Evolutionary conservation across 768 basidiomycete genomes (phyloP), one percentile per base, ranked within the genome.

Genomic region (Pluteus cervinus): DNA sequence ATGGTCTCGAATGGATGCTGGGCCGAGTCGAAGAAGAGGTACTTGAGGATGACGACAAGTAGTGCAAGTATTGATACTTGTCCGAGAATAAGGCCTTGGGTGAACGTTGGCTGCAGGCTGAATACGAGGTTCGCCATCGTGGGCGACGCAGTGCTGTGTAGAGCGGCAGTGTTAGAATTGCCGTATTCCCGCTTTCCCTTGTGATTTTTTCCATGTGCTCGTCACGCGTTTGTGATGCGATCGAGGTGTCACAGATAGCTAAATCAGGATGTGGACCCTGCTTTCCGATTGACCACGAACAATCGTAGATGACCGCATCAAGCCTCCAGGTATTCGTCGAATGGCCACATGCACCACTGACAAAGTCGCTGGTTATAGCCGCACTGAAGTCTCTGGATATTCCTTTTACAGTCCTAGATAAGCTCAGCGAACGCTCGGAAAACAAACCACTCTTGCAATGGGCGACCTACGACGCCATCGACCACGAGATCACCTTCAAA

Each of bases 11-110:
- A 69, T 1, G 72, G 70, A 45, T 72, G 61, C 41, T 73, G 65
- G 18, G 77, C 69, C 5, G 86, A 78, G 49, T 96, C 89, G 45
- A 99, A 81, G 54, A 99, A 96, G 40, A 98, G 80, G 63, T 96
- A 98, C 54, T 88, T 87, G 61, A 99, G 78, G 55, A 99, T 76
- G 44, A 92, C 63, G 32, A 69, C 70, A 20, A 88, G 71, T 32
- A 93, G 71, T 35, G 84, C 51, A 29, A 90, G 66, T 49, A 99
- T 82, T 17, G 91, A 93, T 15, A 89, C 69, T 58, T 98, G 94
- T 40, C 94, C 94, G 29, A 97, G 62, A 25, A 99, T 67, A 24
- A 99, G 75, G 11, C 94, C 94, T 55, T 97, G 93, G 1, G 93
- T 96, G 62, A 99, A 99, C 1, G 89, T 92, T 15, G 85, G 87